A percentile compares a stretch with the other conserved stretches of the same genome.
Conservation (phyloP, 441 rosid species). For the Breynia disticha region DNA sequence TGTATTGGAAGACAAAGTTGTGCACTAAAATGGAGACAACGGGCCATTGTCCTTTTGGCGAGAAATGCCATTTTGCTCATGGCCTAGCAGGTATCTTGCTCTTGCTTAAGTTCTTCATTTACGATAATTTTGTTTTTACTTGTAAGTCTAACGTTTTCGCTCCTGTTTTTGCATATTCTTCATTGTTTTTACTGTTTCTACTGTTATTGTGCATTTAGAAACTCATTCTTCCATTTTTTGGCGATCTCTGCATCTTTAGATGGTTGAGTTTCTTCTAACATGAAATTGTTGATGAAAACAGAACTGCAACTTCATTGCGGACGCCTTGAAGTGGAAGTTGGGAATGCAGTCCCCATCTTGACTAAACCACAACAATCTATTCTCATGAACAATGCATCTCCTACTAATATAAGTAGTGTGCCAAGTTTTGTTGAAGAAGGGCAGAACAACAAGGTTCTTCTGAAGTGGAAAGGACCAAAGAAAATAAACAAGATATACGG, state of each 20-base stretch:
- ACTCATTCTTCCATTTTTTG: neutral
- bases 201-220: no score
- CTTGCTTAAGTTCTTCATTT: neutral
- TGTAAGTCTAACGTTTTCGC: no score
- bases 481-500: constrained; percentile 80
- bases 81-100: constrained; percentile 63
- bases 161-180: no score
- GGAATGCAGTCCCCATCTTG: constrained; percentile 16
- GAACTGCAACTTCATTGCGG: constrained; percentile 51
- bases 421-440: constrained; percentile 42
- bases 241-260: neutral
- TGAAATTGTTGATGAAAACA: constrained; percentile 19
- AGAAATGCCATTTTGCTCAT: constrained; percentile 91
- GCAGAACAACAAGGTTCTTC: constrained; percentile 42
- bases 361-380: constrained; percentile 30
- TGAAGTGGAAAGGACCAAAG: constrained; percentile 76
- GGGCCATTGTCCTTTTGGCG: constrained; percentile 85
- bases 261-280: constrained; percentile 5
- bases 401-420: constrained; percentile 22
- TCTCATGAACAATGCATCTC: constrained; percentile 29
- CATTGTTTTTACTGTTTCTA: no score
- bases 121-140: no score
- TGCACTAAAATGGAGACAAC: constrained; percentile 72
- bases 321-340: constrained; percentile 49
- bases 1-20: constrained; percentile 84